Evolutionary conservation across 805 yeast species (phyloP), one percentile per base, ranked within the genome.

Genomic region (Alloascoidea africana): DNA sequence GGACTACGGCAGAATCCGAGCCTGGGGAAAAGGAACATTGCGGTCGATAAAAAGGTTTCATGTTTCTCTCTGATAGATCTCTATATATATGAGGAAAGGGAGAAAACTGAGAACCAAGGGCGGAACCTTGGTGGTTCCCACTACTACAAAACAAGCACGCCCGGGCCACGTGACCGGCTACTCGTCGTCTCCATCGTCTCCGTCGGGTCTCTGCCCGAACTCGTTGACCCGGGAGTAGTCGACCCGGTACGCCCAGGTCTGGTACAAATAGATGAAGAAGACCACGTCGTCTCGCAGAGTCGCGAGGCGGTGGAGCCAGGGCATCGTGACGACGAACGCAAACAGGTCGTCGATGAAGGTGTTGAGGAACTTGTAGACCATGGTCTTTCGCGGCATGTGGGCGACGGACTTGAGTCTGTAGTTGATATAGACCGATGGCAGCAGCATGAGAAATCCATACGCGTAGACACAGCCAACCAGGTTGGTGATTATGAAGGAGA

Each of bases 291-390:
- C 65, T 42, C 65, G 50, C 19, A 63, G 46, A 2, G 66, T 59
- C 4, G 66, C 63, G 36, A 62, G 40, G 35, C 63, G 50, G 44
- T 61, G 65, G 16, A 63, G 43, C 50, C 59, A 49, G 3, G 67
- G 68, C 63, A 59, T 59, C 42, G 60, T 63, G 37, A 61, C 52
- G 16, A 62, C 63, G 43, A 55, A 59, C 2, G 66, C 62, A 46
- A 62, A 58, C 38, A 62, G 37, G 41, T 62, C 61, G 36, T 61
- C 63, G 39, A 59, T 60, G 37, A 63, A 55, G 2, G 66, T 60
- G 43, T 60, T 60, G 34, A 63, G 51, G 35, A 58, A 58, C 45
- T 61, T 62, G 46, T 59, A 63, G 3, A 56, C 54, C 61, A 61
- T 56, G 1, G 66, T 64, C 39, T 56, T 53, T 36, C 55, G 47